Evolutionary conservation across 1,139 yeast genomes (phyloP).

Genomic region (Arxiozyma heterogenica): DNA sequence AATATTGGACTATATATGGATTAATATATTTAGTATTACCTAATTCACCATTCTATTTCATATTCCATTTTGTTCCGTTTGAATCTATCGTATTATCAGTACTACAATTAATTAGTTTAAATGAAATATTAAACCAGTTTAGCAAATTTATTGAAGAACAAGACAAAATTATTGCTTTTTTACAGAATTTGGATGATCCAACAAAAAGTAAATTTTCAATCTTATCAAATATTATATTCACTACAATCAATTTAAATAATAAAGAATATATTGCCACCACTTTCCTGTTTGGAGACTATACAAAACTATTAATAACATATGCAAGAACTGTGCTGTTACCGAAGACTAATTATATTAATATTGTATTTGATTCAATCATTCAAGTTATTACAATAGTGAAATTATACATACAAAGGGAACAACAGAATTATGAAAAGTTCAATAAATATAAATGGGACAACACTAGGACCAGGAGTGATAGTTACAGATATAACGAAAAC

Average conservation of each 20-base stretch:
- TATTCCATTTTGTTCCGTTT: constrained; percentile 8
- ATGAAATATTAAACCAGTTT: constrained; percentile 8
- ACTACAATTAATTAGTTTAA: constrained; percentile 1
- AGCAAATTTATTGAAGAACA: constrained; percentile 9
- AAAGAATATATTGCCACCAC: constrained; percentile 2
- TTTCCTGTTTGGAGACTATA: constrained; percentile 8
- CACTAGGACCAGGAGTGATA: neutral
- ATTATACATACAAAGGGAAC: neutral
- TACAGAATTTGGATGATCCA: constrained; percentile 8
- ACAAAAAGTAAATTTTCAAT: constrained; percentile 6
- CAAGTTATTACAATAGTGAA: neutral
- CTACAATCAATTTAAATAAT: constrained; percentile 6
- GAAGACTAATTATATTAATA: constrained; percentile 3
- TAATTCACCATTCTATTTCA: constrained; percentile 6
- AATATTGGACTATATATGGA: constrained; percentile 11
- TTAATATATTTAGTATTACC: constrained; percentile 8
- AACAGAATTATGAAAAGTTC: neutral
- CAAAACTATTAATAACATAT: constrained; percentile 2
- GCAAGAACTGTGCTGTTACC: constrained; percentile 1
- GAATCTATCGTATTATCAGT: neutral
- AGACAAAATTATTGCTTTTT: constrained; percentile 6
- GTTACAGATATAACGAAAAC: neutral
- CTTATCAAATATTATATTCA: constrained; percentile 3
- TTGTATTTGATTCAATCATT: neutral
- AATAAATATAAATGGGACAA: neutral